Evolutionary conservation across 805 yeast species (phyloP).

Genomic region (Spencermartinsiella europaea): DNA sequence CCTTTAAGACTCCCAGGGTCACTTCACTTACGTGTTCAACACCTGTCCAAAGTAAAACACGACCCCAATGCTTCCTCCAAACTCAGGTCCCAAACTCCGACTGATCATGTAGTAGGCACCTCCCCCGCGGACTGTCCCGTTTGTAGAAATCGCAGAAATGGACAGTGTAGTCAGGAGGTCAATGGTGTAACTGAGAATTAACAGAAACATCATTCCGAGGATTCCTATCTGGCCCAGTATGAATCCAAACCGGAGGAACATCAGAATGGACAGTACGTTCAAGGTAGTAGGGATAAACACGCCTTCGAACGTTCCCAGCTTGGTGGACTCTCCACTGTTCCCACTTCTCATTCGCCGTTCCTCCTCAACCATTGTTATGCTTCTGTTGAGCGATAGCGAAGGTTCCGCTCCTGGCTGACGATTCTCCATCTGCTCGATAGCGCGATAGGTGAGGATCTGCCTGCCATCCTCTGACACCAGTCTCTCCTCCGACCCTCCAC

Average conservation of each 20-base stretch:
- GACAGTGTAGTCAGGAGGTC: conserved; percentile 83
- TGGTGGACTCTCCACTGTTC: conserved; percentile 27
- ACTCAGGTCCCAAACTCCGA: conserved; percentile 92
- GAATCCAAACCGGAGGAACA: conserved; percentile 94
- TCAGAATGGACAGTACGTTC: conserved; percentile 86
- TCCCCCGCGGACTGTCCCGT: conserved; percentile 96
- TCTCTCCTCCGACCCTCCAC: not conserved
- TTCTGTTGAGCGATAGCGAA: conserved; percentile 1
- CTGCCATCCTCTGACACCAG: not conserved
- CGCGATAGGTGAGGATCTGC: not conserved
- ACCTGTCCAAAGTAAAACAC: conserved; percentile 95
- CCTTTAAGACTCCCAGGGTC: too few relatives aligned
- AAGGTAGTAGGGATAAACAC: conserved; percentile 91
- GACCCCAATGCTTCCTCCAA: conserved; percentile 96
- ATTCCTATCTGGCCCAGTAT: conserved; percentile 93
- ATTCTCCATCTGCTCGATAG: not conserved
- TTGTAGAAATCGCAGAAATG: conserved; percentile 92
- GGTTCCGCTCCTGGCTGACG: not conserved
- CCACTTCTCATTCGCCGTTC: not conserved
- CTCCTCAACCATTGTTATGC: conserved; percentile 16
- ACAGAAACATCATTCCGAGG: conserved; percentile 62
- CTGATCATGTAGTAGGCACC: conserved; percentile 98
- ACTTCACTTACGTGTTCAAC: conserved; percentile 41
- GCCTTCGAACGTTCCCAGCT: conserved; percentile 79
- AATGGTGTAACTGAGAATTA: conserved; percentile 70